phyloP scores from a whole-genome alignment of 2,329 filamentous ascomycete species.

The Ophiostoma quercus region DNA sequence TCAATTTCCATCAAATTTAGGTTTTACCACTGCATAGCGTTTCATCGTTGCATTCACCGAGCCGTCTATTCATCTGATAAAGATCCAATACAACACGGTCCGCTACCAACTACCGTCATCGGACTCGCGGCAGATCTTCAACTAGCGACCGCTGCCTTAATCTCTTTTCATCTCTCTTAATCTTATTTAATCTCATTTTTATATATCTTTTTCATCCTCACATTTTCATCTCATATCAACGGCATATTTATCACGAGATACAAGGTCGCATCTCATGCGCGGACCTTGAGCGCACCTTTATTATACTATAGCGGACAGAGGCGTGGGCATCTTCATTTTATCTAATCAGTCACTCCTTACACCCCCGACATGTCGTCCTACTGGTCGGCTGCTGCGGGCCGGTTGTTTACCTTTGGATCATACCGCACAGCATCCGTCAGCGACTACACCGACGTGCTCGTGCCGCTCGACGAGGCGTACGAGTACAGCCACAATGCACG shows the following conservation, averaged over 20 bases:
- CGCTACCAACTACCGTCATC: neutral
- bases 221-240: neutral
- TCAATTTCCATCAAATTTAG: neutral
- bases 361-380: constrained; percentile 11
- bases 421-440: constrained; percentile 42
- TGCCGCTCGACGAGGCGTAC: constrained; percentile 52
- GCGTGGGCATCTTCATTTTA: neutral
- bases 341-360: neutral
- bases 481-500: constrained; percentile 51
- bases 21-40: neutral
- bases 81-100: neutral
- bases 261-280: neutral
- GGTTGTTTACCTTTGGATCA: constrained; percentile 14
- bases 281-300: neutral
- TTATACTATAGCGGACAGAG: neutral
- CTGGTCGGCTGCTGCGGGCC: constrained; percentile 16
- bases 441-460: constrained; percentile 48
- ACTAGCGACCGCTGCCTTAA: neutral
- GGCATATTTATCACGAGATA: neutral
- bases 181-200: neutral
- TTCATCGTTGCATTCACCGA: neutral
- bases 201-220: neutral
- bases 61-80: neutral
- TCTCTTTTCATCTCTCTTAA: neutral
- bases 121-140: neutral